A percentile compares a stretch with the other conserved stretches of the same genome.
phyloP scores from a whole-genome alignment of 2,329 filamentous ascomycete genomes.

The Claviceps sorghi region DNA sequence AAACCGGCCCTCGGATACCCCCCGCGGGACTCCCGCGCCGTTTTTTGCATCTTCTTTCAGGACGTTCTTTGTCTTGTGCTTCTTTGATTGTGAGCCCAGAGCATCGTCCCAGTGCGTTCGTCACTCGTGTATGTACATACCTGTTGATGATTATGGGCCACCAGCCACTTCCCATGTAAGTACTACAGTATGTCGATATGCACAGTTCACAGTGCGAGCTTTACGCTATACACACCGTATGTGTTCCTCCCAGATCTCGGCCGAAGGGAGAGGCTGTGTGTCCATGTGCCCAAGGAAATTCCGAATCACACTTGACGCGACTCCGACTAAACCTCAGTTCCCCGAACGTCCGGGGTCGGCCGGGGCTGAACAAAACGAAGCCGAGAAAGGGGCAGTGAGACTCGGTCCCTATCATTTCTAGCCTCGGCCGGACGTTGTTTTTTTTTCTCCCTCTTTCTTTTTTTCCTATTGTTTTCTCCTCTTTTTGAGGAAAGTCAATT shows the following conservation, averaged over 20 bases:
- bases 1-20: conserved; percentile 3
- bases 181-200: too few species aligned
- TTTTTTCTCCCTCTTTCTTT: too few species aligned
- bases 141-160: background rate
- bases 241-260: conserved; percentile 4
- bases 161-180: background rate
- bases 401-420: too few species aligned
- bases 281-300: background rate
- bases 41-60: background rate
- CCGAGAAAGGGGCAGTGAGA: too few species aligned
- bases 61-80: background rate
- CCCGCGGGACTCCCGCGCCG: conserved; percentile 4
- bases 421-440: too few species aligned
- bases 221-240: background rate
- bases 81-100: background rate
- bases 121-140: too few species aligned
- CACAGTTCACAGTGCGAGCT: background rate
- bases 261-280: conserved; percentile 2
- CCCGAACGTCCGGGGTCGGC: conserved; percentile 4
- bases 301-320: background rate
- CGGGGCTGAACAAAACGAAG: background rate
- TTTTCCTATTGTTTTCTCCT: too few species aligned
- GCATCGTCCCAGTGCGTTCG: background rate
- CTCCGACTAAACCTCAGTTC: background rate
- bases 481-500: too few species aligned